phyloP scores from a whole-genome alignment of 2,329 filamentous ascomycete species.

The Aspergillus pseudoglaucus region DNA sequence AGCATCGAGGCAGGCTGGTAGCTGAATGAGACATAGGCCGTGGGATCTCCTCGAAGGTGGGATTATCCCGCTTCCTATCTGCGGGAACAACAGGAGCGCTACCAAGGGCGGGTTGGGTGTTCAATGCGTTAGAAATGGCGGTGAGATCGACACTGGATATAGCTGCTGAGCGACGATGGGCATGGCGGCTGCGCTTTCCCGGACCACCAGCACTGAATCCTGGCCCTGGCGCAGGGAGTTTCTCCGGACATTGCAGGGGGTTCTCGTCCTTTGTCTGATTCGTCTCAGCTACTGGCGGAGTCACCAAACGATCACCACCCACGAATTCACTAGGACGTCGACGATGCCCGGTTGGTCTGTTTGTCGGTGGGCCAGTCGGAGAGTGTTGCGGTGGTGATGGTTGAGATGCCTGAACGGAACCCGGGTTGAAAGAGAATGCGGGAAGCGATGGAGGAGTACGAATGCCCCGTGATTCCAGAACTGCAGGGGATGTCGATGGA shows the following conservation, averaged over 20 bases:
- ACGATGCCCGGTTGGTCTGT: slow-evolving; percentile 56
- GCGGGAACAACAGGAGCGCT: slow-evolving; percentile 53
- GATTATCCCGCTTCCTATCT: slow-evolving; percentile 26
- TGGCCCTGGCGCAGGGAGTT: slow-evolving; percentile 25
- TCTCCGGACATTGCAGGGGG: slow-evolving; percentile 15
- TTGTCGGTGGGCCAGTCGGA: slow-evolving; percentile 47
- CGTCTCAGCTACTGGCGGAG: slow-evolving; percentile 59
- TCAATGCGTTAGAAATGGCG: slow-evolving; percentile 43
- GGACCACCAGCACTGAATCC: slow-evolving; percentile 41
- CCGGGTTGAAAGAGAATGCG: slow-evolving; percentile 33
- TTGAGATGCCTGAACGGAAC: slow-evolving; percentile 33
- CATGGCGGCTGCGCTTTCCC: slow-evolving; percentile 58
- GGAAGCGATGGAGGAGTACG: slow-evolving; percentile 34
- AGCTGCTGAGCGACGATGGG: slow-evolving; percentile 71
- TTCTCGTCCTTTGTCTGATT: slow-evolving; percentile 19
- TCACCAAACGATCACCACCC: slow-evolving; percentile 52
- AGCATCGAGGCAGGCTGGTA: slow-evolving; percentile 20
- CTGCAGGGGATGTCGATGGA: slow-evolving; percentile 39
- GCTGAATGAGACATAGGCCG: slow-evolving; percentile 30
- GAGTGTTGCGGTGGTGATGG: slow-evolving; percentile 28
- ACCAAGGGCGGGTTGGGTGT: slow-evolving; percentile 43
- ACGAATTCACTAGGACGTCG: slow-evolving; percentile 83
- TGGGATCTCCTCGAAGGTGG: slow-evolving; percentile 21
- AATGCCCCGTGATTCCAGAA: slow-evolving; percentile 42
- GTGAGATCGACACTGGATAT: slow-evolving; percentile 77